Evolutionary conservation across 306 rosid species (phyloP), one percentile per base, ranked within the genome.

Genomic region (Glycine soja): DNA sequence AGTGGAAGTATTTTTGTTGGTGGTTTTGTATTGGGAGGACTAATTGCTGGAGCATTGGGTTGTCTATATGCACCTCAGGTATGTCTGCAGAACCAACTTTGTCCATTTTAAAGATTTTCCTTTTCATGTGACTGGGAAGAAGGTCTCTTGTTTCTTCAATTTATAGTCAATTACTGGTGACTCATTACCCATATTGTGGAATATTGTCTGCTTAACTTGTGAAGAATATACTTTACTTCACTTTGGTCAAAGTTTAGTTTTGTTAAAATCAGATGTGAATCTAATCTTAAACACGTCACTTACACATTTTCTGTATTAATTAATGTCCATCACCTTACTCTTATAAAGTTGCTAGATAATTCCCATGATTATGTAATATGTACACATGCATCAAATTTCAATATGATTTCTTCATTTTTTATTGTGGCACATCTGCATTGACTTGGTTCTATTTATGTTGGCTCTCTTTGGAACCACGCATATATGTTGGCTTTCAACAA

Each of bases 61-160:
- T 87, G 90, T 56, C 64, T 88, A 40, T 91, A 83, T 80, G 95
- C 95, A 67, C 92, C 92, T 56, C 83, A 89, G 90, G 95, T 89
- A 89, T 80, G 77, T 50, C 56, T 67, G 74, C 48, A 70, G 50
- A 56, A 24, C 70, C 63, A 15, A 10, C 62, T 38, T 18, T 48
- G 10, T 66, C 58, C 42, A 45, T 38, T 70, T 51, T 70, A 42
- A 43, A 18, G 7, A 4, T 32, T 81, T 67, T 10, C 10, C 62
- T 42, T 50, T 65, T 19, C 56, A 5, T 3, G 61, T 34, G 53
- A 36, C 32, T 38, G 15, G 34, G 15, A 6, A 58, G 24, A 24
- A 75, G 38, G 47, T 62, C 34, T 50, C 42, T 58, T 66, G 62
- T 57, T 24, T 71, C 18, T 82, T 30, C 30, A 1, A 2, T 2